phyloP scores from a whole-genome alignment of 208 protist genomes.

The Leishmania tropica region DNA sequence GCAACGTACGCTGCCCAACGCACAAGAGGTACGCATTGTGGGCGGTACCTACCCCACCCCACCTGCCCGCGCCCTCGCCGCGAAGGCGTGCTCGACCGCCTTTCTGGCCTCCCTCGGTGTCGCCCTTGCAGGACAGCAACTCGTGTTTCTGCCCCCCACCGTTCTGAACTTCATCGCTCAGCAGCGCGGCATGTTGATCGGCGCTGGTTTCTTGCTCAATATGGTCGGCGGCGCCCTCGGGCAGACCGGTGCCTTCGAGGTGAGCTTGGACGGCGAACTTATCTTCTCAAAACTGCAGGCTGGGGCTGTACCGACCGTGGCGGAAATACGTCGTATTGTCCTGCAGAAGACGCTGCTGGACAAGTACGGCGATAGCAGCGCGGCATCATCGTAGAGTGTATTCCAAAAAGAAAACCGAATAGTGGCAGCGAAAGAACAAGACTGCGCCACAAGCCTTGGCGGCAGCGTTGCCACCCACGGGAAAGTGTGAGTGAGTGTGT shows the following conservation, averaged over 20 bases:
- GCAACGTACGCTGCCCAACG: slow-evolving; percentile 34
- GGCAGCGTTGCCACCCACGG: neutral
- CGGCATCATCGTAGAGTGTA: slow-evolving; percentile 1
- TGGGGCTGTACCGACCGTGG: slow-evolving; percentile 31
- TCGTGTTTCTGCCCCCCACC: slow-evolving; percentile 36
- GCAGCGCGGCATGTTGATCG: slow-evolving; percentile 52
- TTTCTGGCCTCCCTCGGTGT: slow-evolving; percentile 50
- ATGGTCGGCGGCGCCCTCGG: slow-evolving; percentile 42
- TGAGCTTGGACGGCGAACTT: slow-evolving; percentile 60
- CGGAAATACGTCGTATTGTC: slow-evolving; percentile 37
- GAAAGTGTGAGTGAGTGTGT: neutral
- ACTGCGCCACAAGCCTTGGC: neutral
- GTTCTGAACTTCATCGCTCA: slow-evolving; percentile 36
- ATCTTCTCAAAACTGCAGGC: slow-evolving; percentile 74
- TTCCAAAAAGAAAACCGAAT: neutral
- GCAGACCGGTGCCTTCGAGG: slow-evolving; percentile 76
- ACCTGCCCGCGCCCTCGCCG: slow-evolving; percentile 30
- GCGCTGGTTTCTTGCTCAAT: slow-evolving; percentile 60
- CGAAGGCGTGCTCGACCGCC: slow-evolving; percentile 29
- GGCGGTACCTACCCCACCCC: slow-evolving; percentile 59
- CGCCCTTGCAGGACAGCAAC: slow-evolving; percentile 34
- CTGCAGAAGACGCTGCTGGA: slow-evolving; percentile 43
- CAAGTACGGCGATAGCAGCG: slow-evolving; percentile 25
- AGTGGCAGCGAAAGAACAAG: neutral
- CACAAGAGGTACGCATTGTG: slow-evolving; percentile 43